Base-by-base conservation (phyloP, 805 yeast species). In the Debaryomyces tyrocola region DNA sequence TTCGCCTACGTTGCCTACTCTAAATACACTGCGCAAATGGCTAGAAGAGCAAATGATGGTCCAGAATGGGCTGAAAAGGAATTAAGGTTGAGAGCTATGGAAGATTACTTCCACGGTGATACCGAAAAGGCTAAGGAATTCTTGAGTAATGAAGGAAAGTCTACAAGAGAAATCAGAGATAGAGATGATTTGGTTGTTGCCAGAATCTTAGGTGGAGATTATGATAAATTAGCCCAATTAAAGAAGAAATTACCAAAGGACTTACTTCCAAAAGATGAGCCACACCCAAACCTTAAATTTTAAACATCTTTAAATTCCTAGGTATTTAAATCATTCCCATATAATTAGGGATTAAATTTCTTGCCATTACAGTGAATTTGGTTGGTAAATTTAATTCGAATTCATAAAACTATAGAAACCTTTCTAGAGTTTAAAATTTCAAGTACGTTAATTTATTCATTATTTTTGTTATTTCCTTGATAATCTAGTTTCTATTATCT, bases 41-140 rank as follows among this genome's bases (percentile, higher is more conserved):
- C 62, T 55, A 62, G 62, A 55, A 64, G 75, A 56, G 73, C 64
- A 41, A 50, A 53, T 33, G 75, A 70, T 27, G 78, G 78, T 57
- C 76, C 77, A 49, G 87, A 83, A 57, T 88, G 96, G 96, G 96
- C 96, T 35, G 80, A 81, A 63, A 81, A 86, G 63, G 96, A 88
- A 71, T 79, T 88, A 66, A 75, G 87, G 58, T 77, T 85, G 64
- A 84, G 95, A 75, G 78, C 77, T 43, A 82, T 82, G 73, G 89
- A 85, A 63, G 80, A 80, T 55, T 79, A 77, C 53, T 77, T 75
- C 69, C 78, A 76, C 51, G 81, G 79, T 43, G 78, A 73, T 58
- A 66, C 75, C 36, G 74, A 63, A 38, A 74, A 74, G 58, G 84
- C 83, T 45, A 67, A 69, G 51, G 81, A 74, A 48, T 84, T 81